Evolutionary conservation across 2,329 filamentous ascomycete species (phyloP).

Genomic region (Cryphonectria radicalis): DNA sequence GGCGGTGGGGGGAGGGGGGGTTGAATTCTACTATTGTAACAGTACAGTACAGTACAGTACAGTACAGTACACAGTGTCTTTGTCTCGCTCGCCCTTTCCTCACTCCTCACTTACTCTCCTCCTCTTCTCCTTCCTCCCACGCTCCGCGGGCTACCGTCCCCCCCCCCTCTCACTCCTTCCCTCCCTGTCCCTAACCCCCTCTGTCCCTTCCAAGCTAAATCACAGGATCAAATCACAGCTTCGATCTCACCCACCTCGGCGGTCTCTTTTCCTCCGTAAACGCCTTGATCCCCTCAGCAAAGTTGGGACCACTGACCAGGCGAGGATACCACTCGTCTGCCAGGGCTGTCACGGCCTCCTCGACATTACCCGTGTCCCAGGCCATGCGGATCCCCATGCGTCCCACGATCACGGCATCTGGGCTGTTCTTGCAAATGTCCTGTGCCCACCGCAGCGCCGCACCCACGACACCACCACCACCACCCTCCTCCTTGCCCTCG

Average conservation of each 20-base stretch:
- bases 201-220: not conserved
- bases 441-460: slow-evolving; percentile 58
- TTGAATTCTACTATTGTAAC: too few relatives aligned
- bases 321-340: slow-evolving; percentile 34
- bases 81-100: not conserved
- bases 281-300: slow-evolving; percentile 36
- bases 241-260: slow-evolving; percentile 35
- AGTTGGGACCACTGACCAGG: slow-evolving; percentile 35
- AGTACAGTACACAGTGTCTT: not conserved
- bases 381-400: slow-evolving; percentile 71
- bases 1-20: too few relatives aligned
- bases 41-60: not conserved
- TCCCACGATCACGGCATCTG: slow-evolving; percentile 74
- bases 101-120: not conserved
- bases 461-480: slow-evolving; percentile 46
- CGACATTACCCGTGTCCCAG: slow-evolving; percentile 60
- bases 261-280: slow-evolving; percentile 36
- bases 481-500: not conserved
- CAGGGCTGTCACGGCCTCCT: slow-evolving; percentile 32
- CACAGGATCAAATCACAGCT: slow-evolving; percentile 30
- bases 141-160: not conserved
- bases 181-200: not conserved
- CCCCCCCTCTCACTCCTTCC: not conserved
- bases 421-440: slow-evolving; percentile 64
- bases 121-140: not conserved